Base-by-base conservation (phyloP, 2,329 filamentous ascomycete genomes). In the Cytospora mali region DNA sequence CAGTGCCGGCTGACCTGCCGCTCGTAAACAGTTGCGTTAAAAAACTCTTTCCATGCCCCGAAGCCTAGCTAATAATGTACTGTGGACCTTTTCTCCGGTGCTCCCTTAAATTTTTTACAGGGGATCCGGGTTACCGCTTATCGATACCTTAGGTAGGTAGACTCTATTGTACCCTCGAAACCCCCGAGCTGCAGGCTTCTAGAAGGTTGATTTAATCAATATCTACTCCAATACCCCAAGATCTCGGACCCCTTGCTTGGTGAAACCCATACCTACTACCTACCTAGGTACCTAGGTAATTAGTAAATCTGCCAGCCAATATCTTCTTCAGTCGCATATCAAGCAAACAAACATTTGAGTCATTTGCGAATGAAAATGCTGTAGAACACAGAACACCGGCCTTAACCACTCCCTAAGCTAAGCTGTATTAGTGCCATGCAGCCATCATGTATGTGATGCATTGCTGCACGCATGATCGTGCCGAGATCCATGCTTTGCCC, bases 1-100 rank as follows among this genome's bases (percentile, higher is more conserved):
- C 13, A 23, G 42, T 46, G 21, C 42, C n/a, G 21, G n/a, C 11
- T 46, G 42, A n/a, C 42, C 18, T 46, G 42, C 42, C n/a, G 42
- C 42, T 46, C 11, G 23, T 46, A 46, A 46, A 4, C 42, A 9
- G 23, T n/a, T 23, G 42, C 42, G 5, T 23, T 21, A 46, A 46
- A 46, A 46, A 46, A 46, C 42, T 46, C 42, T 46, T 46, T 46
- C 42, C n/a, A 46, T 46, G 39, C n/a, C 39, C 39, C 16, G 31
- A 33, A 33, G 31, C 31, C 31, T 3, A 33, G 31, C 31, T 33
- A 13, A 33, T 33, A 42, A 42, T 46, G 39, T n/a, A 46, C n/a
- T 42, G 16, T 42, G 16, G 6, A 42, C 1, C 18, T 42, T n/a
- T 9, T 23, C n/a, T 16, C 39, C 7, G 18, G 4, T 46, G 18